Percentiles rank a stretch among this genome's conserved stretches.
phyloP scores from a whole-genome alignment of 1,284 basidiomycete genomes.

The Melampsora larici-populina region DNA sequence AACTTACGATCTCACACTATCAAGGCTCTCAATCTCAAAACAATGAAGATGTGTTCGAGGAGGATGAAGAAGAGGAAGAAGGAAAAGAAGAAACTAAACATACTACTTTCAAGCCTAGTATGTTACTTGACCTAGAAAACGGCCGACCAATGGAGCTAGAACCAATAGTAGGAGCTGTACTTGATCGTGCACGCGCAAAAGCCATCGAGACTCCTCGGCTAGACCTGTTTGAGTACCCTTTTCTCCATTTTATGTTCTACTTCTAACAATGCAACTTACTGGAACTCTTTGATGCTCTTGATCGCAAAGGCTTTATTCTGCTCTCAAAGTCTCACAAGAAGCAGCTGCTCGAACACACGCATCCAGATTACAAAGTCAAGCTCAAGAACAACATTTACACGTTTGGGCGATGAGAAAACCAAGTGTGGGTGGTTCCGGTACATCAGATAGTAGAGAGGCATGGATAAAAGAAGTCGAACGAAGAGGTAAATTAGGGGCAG shows the following conservation, averaged over 20 bases:
- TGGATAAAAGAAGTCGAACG: constrained; percentile 38
- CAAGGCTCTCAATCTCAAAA: neutral
- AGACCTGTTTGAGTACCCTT: constrained; percentile 21
- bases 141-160: constrained; percentile 38
- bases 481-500: constrained; percentile 11
- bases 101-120: constrained; percentile 26
- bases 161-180: constrained; percentile 34
- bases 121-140: constrained; percentile 40
- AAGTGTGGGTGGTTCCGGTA: constrained; percentile 32
- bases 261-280: too few relatives aligned
- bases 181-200: constrained; percentile 33
- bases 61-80: neutral
- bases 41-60: neutral
- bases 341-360: constrained; percentile 22
- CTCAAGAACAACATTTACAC: constrained; percentile 33
- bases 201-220: constrained; percentile 41
- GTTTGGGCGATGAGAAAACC: constrained; percentile 43
- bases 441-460: constrained; percentile 27
- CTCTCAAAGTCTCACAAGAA: constrained; percentile 37
- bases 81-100: neutral
- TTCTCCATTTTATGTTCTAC: too few relatives aligned
- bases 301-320: constrained; percentile 32
- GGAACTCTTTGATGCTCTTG: neutral
- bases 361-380: constrained; percentile 24
- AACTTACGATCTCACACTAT: constrained; percentile 23